Percentiles rank a stretch among this genome's conserved stretches.
Conservation (phyloP, 108 stramenopile genomes). For the Asterionellopsis glacialis region DNA sequence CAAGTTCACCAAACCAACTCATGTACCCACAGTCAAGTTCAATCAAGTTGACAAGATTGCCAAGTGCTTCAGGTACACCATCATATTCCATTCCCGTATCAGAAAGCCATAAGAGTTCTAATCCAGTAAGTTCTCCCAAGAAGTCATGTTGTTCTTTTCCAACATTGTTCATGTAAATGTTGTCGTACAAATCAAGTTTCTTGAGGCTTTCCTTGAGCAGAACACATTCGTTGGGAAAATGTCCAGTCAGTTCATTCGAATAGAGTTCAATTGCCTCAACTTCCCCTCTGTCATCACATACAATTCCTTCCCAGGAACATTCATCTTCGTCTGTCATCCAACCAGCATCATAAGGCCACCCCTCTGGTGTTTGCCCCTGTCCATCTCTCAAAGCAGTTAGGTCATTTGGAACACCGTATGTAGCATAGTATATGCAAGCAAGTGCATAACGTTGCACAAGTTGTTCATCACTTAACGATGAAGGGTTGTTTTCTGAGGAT, state of each 20-base stretch:
- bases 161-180: constrained; percentile 27
- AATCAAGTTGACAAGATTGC: not conserved
- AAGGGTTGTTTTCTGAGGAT: no score
- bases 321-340: constrained; percentile 40
- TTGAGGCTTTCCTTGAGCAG: constrained; percentile 15
- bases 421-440: constrained; percentile 19
- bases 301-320: constrained; percentile 59
- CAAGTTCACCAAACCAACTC: not conserved
- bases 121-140: constrained; percentile 22
- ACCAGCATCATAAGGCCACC: not conserved
- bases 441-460: constrained; percentile 20
- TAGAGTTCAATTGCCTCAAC: constrained; percentile 31
- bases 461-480: no score
- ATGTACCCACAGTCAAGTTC: constrained; percentile 1
- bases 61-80: no score
- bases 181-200: constrained; percentile 26
- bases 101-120: not conserved
- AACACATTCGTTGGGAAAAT: constrained; percentile 20
- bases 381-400: not conserved
- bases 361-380: not conserved
- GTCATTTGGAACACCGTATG: constrained; percentile 6
- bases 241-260: constrained; percentile 29
- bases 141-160: constrained; percentile 33
- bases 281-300: constrained; percentile 33
- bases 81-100: no score